Base-by-base conservation (phyloP, 192 early-diverging fungal genomes). In the Podila horticola region DNA sequence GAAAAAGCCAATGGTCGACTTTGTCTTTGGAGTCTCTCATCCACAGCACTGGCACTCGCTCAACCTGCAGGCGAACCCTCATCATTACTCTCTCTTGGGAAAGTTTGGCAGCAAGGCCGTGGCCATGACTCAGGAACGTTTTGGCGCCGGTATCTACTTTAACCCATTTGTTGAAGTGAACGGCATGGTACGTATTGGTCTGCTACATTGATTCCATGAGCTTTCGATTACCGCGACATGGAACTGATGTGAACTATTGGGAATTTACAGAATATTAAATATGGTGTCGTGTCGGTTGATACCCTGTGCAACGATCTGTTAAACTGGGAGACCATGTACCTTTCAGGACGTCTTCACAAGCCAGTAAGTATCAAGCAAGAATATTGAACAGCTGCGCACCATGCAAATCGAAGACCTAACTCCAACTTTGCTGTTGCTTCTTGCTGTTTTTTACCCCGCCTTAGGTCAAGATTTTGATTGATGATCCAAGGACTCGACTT, bases 311-410 rank as follows among this genome's bases (percentile, higher is more conserved):
- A 88, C 74, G 98, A 99, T 72, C 76, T 99, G 55, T 84, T 92
- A 36, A 92, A 98, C 84, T 99, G 98, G 98, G 94, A 96, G 62
- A 93, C 94, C 4, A 84, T 99, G 66, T 99, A 99, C 82, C 71
- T 99, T 8, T 96, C 98, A 6, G 98, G 98, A 3, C 91, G 98
- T 57, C 91, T 99, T 89, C 97, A 99, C 67, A 99, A 99, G 74
- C 98, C 98, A 11, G 93, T 94, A 86, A 79, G 83, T 83, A 36
- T 3, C 17, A 45, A 45, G 41, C 11, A 17, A 15, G 13, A 1
- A 31, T 7, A 4, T 11, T 10, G 31, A 31, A 36, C 34, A 10
- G 34, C 5, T 20, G 9, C 13, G 60, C 13, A 30, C 60, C 24
- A 20, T 57, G 24, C 66, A 34, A 20, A 8, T 49, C 8, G 22